Conservation (phyloP, 176 grass and related monocot species). For the Ensete ventricosum region DNA sequence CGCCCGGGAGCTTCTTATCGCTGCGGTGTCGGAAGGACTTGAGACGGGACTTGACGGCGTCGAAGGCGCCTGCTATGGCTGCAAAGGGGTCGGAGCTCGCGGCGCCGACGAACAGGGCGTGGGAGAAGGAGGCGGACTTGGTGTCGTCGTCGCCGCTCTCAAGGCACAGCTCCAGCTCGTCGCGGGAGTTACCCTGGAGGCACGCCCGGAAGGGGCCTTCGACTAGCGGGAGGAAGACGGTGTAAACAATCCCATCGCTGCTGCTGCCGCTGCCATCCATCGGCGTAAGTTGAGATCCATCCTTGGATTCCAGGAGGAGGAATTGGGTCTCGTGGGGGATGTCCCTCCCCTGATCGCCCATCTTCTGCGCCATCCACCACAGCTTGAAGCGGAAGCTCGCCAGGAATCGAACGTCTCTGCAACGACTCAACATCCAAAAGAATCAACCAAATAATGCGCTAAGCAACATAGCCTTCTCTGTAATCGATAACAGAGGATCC, state of each 20-base stretch:
- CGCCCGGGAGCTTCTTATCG: constrained; percentile 82
- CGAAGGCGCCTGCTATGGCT: constrained; percentile 62
- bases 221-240: constrained; percentile 75
- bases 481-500: not conserved
- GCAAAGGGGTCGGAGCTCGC: constrained; percentile 62
- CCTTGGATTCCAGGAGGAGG: constrained; percentile 69
- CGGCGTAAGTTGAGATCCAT: not conserved
- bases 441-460: not conserved
- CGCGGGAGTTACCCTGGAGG: constrained; percentile 52
- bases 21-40: constrained; percentile 46
- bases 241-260: constrained; percentile 30
- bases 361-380: constrained; percentile 97
- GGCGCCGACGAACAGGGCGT: constrained; percentile 61
- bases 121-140: constrained; percentile 25
- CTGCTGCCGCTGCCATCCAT: not conserved
- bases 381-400: constrained; percentile 93
- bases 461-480: not conserved
- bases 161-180: constrained; percentile 68
- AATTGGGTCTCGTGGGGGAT: constrained; percentile 93
- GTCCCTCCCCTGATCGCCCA: constrained; percentile 65
- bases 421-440: constrained; percentile 2
- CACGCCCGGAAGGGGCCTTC: constrained; percentile 75
- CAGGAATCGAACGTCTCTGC: constrained; percentile 59
- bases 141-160: constrained; percentile 79
- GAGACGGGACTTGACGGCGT: constrained; percentile 39